Conservation (phyloP, 2,329 filamentous ascomycete species). For the Neospermospora avenae region DNA sequence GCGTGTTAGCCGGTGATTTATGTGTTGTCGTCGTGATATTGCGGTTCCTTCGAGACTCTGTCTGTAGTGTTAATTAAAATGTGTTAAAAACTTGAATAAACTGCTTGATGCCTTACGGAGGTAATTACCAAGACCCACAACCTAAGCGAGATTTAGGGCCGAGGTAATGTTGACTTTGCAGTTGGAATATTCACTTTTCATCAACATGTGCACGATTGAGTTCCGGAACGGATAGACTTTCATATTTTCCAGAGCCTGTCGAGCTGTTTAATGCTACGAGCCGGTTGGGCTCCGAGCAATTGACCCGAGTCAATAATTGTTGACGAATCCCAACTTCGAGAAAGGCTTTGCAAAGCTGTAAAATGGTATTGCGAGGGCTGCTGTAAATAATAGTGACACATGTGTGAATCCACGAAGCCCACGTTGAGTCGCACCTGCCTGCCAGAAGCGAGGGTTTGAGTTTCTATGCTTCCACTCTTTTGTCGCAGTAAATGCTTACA, state of each 20-base stretch:
- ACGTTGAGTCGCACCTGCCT: neutral
- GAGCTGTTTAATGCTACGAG: neutral
- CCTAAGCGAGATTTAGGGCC: neutral
- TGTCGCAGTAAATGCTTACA: neutral
- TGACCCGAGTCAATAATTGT: neutral
- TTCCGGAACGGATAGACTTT: neutral
- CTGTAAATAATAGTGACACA: neutral
- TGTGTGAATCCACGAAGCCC: conserved; percentile 16
- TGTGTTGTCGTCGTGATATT: too few relatives aligned
- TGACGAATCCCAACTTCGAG: neutral
- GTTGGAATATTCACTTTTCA: neutral
- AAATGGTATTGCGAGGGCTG: neutral
- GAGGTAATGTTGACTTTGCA: neutral
- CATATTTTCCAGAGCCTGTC: neutral
- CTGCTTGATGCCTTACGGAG: neutral
- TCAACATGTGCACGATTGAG: neutral
- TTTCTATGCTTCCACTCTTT: neutral
- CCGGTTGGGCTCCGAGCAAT: neutral
- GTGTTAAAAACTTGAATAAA: too few relatives aligned
- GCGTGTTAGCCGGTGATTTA: too few relatives aligned
- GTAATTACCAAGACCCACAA: neutral
- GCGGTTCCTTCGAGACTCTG: too few relatives aligned
- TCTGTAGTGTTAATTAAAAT: too few relatives aligned
- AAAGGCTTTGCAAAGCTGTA: neutral
- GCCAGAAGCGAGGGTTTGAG: neutral